A percentile compares a stretch with the other conserved stretches of the same genome.
phyloP scores from a whole-genome alignment of 1,284 basidiomycete genomes.

The Austroboletus niveus region DNA sequence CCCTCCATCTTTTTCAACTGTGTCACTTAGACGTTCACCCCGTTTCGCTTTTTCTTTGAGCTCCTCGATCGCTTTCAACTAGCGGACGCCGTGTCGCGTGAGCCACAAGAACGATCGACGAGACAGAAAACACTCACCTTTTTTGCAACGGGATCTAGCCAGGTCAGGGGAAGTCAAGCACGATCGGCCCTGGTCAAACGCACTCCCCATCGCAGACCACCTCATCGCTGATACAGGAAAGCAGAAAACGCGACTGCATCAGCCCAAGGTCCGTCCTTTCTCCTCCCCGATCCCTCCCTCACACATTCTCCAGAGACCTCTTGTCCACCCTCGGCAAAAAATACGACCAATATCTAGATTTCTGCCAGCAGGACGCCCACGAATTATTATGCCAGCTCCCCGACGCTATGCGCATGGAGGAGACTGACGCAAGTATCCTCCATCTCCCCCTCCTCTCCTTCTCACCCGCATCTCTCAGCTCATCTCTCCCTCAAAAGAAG shows the following conservation, averaged over 20 bases:
- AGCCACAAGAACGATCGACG: background rate
- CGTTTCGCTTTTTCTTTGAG: slow-evolving; percentile 86
- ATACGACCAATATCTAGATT: slow-evolving; percentile 91
- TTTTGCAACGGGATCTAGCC: slow-evolving; percentile 79
- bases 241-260: slow-evolving; percentile 46
- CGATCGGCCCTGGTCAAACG: slow-evolving; percentile 51
- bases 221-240: slow-evolving; percentile 54
- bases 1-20: slow-evolving; percentile 95
- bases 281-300: background rate
- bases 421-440: slow-evolving; percentile 72
- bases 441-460: background rate
- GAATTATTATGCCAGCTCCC: slow-evolving; percentile 87
- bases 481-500: slow-evolving; percentile 46
- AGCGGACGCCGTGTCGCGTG: slow-evolving; percentile 1
- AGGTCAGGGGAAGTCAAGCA: slow-evolving; percentile 17
- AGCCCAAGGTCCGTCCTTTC: slow-evolving; percentile 54
- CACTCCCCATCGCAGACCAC: slow-evolving; percentile 65
- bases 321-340: slow-evolving; percentile 74
- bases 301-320: slow-evolving; percentile 45
- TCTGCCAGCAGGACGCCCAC: slow-evolving; percentile 92
- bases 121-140: slow-evolving; percentile 54
- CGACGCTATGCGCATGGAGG: slow-evolving; percentile 93
- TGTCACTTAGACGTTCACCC: slow-evolving; percentile 89
- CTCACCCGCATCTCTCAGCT: slow-evolving; percentile 43
- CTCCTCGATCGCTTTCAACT: slow-evolving; percentile 96